Percentiles rank a stretch among this genome's conserved stretches.
These are phyloP conservation scores for Zygoascus sp. DNA, from an alignment of 1,139 yeast genomes.

Conservation along the genomic window DNA sequence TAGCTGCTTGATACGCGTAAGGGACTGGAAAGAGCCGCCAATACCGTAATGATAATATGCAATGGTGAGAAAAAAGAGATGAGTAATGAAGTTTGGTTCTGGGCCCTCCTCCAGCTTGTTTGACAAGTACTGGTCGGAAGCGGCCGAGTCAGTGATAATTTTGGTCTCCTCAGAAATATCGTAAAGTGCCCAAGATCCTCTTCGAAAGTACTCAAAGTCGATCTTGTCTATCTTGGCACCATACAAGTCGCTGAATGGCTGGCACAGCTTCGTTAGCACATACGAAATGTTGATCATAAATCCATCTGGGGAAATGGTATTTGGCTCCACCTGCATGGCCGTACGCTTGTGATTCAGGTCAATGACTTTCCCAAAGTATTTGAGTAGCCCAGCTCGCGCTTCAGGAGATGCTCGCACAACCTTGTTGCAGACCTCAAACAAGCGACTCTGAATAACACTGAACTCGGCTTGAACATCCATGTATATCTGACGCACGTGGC, in stretches of 20 bases:
- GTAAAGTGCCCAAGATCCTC: conserved; percentile 3
- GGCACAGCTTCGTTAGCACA: conserved; percentile 64
- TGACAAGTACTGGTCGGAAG: conserved; percentile 51
- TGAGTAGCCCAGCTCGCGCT: conserved; percentile 58
- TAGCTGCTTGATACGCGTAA: conserved; percentile 50
- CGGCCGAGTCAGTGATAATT: conserved; percentile 68
- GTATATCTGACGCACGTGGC: conserved; percentile 22
- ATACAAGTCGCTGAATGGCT: conserved; percentile 72
- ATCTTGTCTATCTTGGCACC: conserved; percentile 67
- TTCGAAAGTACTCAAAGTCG: conserved; percentile 58
- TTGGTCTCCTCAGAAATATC: conserved; percentile 71
- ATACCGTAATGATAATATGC: conserved; percentile 85
- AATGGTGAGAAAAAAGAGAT: conserved; percentile 75
- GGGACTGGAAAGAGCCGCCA: conserved; percentile 66
- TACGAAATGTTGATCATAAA: conserved; percentile 73
- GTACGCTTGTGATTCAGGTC: conserved; percentile 81
- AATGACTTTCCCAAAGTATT: conserved; percentile 66
- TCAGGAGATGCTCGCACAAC: conserved; percentile 70
- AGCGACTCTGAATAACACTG: conserved; percentile 30
- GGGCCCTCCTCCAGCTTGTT: conserved; percentile 28
- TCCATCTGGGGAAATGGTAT: conserved; percentile 69
- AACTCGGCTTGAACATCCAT: conserved; percentile 30
- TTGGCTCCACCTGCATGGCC: conserved; percentile 76
- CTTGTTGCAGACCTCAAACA: conserved; percentile 66
- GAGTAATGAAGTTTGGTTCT: conserved; percentile 74